phyloP scores from a whole-genome alignment of 352 stramenopile genomes.

The Globisporangium orthogonon region DNA sequence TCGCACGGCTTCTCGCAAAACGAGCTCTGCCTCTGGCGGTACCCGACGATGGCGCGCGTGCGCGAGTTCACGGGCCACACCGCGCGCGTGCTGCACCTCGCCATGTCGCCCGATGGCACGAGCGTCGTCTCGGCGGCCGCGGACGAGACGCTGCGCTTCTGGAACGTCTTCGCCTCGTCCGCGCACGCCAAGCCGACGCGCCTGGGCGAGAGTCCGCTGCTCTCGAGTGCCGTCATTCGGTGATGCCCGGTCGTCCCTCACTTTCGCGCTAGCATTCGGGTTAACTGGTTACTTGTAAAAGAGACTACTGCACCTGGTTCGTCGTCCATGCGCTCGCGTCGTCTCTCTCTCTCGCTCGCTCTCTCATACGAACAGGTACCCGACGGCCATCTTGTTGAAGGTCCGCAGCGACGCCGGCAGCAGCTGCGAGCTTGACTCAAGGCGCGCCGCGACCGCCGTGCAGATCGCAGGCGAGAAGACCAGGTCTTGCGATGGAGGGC shows the following conservation, averaged over 20 bases:
- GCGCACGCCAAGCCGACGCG: slow-evolving; percentile 6
- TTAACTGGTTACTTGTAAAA: too few species aligned
- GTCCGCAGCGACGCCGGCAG: slow-evolving; percentile 37
- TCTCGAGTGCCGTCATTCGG: slow-evolving; percentile 10
- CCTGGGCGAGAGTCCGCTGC: neutral
- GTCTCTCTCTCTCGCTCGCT: neutral
- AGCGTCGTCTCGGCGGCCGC: slow-evolving; percentile 95
- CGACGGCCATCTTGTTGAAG: slow-evolving; percentile 54
- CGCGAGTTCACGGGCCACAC: slow-evolving; percentile 98
- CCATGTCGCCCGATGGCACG: slow-evolving; percentile 91
- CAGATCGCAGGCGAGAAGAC: slow-evolving; percentile 24
- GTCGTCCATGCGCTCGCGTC: too few species aligned
- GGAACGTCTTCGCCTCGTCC: slow-evolving; percentile 96
- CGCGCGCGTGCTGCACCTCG: slow-evolving; percentile 94
- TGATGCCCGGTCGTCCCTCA: too few species aligned
- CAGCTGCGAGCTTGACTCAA: slow-evolving; percentile 37
- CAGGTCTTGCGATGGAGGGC: slow-evolving; percentile 33
- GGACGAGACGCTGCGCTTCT: slow-evolving; percentile 99
- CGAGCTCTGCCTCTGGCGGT: slow-evolving; percentile 98
- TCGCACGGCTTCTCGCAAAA: slow-evolving; percentile 98
- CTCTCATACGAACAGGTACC: slow-evolving; percentile 44
- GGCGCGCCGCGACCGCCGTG: slow-evolving; percentile 23
- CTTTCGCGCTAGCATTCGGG: too few species aligned
- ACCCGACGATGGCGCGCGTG: slow-evolving; percentile 96
- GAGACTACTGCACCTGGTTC: too few species aligned